Conservation (phyloP, 345 rosid genomes). For the Salix arbutifolia region DNA sequence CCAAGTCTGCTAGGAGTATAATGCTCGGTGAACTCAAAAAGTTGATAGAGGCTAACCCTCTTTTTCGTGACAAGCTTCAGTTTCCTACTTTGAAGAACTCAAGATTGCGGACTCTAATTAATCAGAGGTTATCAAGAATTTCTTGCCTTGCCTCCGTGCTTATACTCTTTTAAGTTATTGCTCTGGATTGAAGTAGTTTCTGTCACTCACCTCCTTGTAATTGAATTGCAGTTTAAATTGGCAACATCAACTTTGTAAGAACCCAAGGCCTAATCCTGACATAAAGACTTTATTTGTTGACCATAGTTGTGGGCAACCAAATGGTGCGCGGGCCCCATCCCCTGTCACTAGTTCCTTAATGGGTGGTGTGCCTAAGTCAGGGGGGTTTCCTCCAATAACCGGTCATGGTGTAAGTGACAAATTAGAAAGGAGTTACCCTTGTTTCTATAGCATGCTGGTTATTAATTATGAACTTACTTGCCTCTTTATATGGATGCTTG, state of each 20-base stretch:
- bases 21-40: conserved; percentile 83
- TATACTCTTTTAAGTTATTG: background rate
- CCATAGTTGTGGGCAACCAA: conserved; percentile 68
- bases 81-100: conserved; percentile 75
- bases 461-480: conserved; percentile 1
- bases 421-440: background rate
- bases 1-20: conserved; percentile 74
- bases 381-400: conserved; percentile 50
- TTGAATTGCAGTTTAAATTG: conserved; percentile 63
- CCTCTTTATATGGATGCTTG: conserved; percentile 15
- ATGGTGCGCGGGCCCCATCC: conserved; percentile 69
- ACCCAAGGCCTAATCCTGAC: conserved; percentile 78
- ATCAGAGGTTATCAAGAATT: conserved; percentile 56
- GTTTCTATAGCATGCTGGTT: background rate
- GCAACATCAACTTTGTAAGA: conserved; percentile 88
- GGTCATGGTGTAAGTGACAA: conserved; percentile 66
- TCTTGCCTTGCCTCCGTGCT: conserved; percentile 7
- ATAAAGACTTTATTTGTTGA: conserved; percentile 77
- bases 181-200: conserved; percentile 7
- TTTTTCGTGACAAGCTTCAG: conserved; percentile 89
- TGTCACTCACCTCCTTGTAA: conserved; percentile 5
- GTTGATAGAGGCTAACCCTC: conserved; percentile 77
- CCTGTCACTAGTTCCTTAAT: conserved; percentile 74
- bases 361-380: conserved; percentile 58
- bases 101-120: conserved; percentile 71